Evolutionary conservation across 257 asterid species (phyloP), one percentile per base, ranked within the genome.

Genomic region (Scutellaria barbata): DNA sequence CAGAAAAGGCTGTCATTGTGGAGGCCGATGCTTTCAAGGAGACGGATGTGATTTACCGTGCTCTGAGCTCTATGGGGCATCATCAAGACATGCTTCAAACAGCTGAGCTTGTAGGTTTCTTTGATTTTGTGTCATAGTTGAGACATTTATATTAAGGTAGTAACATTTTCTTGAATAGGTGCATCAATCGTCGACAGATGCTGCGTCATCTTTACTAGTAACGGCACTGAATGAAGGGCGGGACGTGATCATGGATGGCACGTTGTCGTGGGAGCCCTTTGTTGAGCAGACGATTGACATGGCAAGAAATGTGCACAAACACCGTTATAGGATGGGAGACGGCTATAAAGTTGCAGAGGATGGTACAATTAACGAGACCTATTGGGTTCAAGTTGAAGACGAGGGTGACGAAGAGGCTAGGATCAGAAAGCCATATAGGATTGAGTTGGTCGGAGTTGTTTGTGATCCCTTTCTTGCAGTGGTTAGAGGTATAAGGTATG

Each of bases 21-120:
- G 99, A 94, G 79, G 99, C 99, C 7, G 99, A 94, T 65, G 97
- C 92, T 70, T 94, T 94, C 81, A 94, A 94, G 85, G 99, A 94
- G 82, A 88, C 93, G 0, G 98, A 94, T 52, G 99, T 91, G 22
- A 77, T 94, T 60, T 94, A 89, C 57, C 84, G 87, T 18, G 99
- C 99, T 25, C 85, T 94, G 45, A 91, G 88, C 63, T 88, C 95
- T 0, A 79, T 85, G 5, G 99, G 99, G 13, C 96, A 87, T 79
- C 97, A 91, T 79, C 86, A 72, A 0, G 99, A 94, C 86, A 91
- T 94, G 98, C 99, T 94, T 63, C 99, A 89, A 83, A 91, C 97
- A 55, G 90, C 99, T 52, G 98, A 94, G 47, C 82, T 86, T 40
- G 86, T 80, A 74, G 68, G 6, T 66, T 7, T 52, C n/a, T 48